A percentile compares a stretch with the other conserved stretches of the same genome.
These are phyloP conservation scores for Pseudovirgaria hyperparasitica DNA, from an alignment of 2,329 filamentous ascomycete genomes.

Conservation along the genomic window DNA sequence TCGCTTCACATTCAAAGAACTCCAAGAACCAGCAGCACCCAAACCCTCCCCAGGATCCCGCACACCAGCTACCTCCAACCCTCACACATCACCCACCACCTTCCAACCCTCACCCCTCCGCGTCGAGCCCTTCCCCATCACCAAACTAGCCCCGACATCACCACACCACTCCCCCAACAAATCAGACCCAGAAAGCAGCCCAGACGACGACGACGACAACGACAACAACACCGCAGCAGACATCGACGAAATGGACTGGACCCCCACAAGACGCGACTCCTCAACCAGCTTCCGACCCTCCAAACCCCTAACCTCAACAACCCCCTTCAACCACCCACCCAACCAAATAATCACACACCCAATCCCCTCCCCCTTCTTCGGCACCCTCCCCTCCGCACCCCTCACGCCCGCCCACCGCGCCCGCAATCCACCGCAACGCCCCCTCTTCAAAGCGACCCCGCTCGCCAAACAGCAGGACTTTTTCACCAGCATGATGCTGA, in stretches of 20 bases:
- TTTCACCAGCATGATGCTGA: slow-evolving; percentile 31
- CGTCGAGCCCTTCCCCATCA: slow-evolving; percentile 25
- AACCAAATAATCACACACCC: slow-evolving; percentile 6
- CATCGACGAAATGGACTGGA: slow-evolving; percentile 62
- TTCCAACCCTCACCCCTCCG: slow-evolving; percentile 12
- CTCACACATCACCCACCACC: slow-evolving; percentile 14
- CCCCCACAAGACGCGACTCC: slow-evolving; percentile 40
- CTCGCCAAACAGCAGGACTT: slow-evolving; percentile 37
- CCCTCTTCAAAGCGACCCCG: slow-evolving; percentile 37
- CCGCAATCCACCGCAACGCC: slow-evolving; percentile 48
- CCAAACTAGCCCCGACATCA: slow-evolving; percentile 15
- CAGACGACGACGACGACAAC: slow-evolving; percentile 9
- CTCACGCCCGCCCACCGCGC: slow-evolving; percentile 50
- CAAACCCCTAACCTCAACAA: slow-evolving; percentile 5
- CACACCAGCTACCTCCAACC: slow-evolving; percentile 6
- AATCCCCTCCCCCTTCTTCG: slow-evolving; percentile 50
- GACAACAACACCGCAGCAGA: slow-evolving; percentile 16
- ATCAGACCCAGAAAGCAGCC: too few relatives aligned
- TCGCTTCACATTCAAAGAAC: slow-evolving; percentile 12
- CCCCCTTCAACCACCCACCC: slow-evolving; percentile 1
- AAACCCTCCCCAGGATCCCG: slow-evolving; percentile 6
- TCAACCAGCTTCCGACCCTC: slow-evolving; percentile 5
- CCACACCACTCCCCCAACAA: slow-evolving; percentile 21
- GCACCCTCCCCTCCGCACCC: slow-evolving; percentile 56
- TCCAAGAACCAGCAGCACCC: slow-evolving; percentile 14